Base-by-base conservation (phyloP, 1,139 yeast genomes). In the Hansenula lynferdii region DNA sequence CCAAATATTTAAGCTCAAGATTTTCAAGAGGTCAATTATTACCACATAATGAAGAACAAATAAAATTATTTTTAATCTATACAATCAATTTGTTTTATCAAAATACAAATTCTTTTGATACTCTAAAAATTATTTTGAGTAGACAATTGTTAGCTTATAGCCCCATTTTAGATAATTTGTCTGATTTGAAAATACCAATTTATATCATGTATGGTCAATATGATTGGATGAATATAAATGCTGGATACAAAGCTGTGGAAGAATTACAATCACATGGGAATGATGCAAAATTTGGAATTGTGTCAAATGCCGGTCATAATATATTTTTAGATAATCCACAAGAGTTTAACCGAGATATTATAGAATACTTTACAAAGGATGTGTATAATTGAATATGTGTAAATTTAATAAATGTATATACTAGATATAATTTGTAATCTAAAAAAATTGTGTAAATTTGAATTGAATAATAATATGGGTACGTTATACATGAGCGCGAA, bases 201-300 rank as follows among this genome's bases (percentile, higher is more conserved):
- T 58, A 76, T 50, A 69, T 89, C 61, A 58, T 86, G 28, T 89
- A 87, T 56, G 97, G 97, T 0, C 80, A 83, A 48, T 76, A 69
- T 48, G 97, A 89, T 57, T 89, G 92, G 74, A 89, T 89, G 96
- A 84, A 85, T 54, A 66, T 74, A 2, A 75, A 72, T 36, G 92
- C 94, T 0, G 96, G 96, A 1, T 51, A 47, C 24, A 59, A 28
- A 57, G 79, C 40, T 59, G 66, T 31, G 35, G 47, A 8, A 35
- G 41, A 24, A 8, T 11, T 31, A 41, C 54, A 31, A 42, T 3
- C 10, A 15, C 12, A 3, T 14, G 8, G 15, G 14, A 43, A n/a
- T 8, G 49, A 53, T 16, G 62, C 67, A 3, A 53, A 57, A 9
- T 78, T 72, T 42, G 61, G 60, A 14, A 64, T 75, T 9, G 64